These are phyloP conservation scores for Syncephalastrum racemosum DNA, from an alignment of 371 early-diverging fungal genomes.

Conservation along the genomic window DNA sequence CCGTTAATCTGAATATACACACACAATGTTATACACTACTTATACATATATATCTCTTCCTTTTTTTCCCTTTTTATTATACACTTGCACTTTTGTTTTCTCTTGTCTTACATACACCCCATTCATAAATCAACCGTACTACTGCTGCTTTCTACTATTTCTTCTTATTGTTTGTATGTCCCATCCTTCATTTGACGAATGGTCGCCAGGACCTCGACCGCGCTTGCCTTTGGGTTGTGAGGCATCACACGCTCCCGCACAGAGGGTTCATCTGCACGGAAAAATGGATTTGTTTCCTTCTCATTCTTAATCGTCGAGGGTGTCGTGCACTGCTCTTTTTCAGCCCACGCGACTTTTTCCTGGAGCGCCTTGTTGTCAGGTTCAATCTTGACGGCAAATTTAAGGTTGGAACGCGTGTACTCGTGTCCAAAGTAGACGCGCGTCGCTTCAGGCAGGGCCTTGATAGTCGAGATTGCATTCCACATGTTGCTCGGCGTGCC, in stretches of 20 bases:
- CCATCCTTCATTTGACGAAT: constrained; percentile 46
- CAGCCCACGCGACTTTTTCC: constrained; percentile 59
- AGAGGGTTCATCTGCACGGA: constrained; percentile 58
- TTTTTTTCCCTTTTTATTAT: too few species aligned
- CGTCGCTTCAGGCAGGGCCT: constrained; percentile 80
- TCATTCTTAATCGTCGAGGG: constrained; percentile 88
- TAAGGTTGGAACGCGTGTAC: constrained; percentile 76
- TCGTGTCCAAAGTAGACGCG: constrained; percentile 93
- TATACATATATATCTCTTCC: too few species aligned
- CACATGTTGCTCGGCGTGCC: constrained; percentile 87
- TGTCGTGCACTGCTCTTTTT: constrained; percentile 56
- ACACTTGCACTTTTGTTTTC: too few species aligned
- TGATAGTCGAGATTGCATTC: constrained; percentile 61
- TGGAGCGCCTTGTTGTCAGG: constrained; percentile 39
- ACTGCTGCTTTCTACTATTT: too few species aligned
- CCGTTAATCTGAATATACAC: too few species aligned
- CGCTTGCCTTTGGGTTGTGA: constrained; percentile 8
- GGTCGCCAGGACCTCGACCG: constrained; percentile 31
- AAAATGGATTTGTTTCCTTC: constrained; percentile 81
- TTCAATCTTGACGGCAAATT: constrained; percentile 43
- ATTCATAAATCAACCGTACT: too few species aligned
- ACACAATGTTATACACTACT: too few species aligned
- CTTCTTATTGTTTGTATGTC: too few species aligned
- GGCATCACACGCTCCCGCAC: constrained; percentile 19
- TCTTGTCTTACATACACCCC: too few species aligned